A percentile compares a stretch with the other conserved stretches of the same genome.
These are phyloP conservation scores for Candida dubliniensis DNA, from an alignment of 1,139 yeast genomes.

Conservation along the genomic window DNA sequence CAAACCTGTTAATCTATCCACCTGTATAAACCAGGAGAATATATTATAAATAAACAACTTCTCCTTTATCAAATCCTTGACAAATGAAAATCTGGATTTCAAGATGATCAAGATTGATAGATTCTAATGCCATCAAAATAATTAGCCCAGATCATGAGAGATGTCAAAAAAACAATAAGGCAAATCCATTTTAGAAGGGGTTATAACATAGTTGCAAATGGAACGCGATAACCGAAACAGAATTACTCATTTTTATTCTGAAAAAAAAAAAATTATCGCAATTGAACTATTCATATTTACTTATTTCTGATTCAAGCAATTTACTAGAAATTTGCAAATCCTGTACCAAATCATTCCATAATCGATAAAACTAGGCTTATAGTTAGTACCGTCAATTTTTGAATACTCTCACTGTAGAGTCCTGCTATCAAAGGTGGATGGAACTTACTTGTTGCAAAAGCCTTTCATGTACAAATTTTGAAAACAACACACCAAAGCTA, in stretches of 20 bases:
- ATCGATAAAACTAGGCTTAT: constrained; percentile 7
- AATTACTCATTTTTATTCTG: not conserved
- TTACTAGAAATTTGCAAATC: constrained; percentile 8
- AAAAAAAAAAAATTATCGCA: not conserved
- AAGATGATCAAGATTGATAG: too few species aligned
- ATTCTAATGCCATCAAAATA: too few species aligned
- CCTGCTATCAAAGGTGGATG: not conserved
- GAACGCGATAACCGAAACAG: constrained; percentile 3
- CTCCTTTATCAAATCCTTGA: too few species aligned
- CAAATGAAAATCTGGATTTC: too few species aligned
- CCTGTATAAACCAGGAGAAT: too few species aligned
- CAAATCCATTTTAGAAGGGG: not conserved
- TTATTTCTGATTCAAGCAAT: constrained; percentile 8
- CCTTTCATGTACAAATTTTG: constrained; percentile 14
- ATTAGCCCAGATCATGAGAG: too few species aligned
- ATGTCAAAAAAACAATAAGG: not conserved
- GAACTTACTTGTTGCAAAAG: constrained; percentile 12
- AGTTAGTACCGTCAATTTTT: constrained; percentile 7
- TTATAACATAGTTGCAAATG: not conserved
- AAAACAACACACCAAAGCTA: constrained; percentile 9
- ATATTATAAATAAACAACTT: too few species aligned
- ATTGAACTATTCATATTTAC: constrained; percentile 3
- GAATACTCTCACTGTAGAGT: too few species aligned
- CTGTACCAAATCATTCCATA: constrained; percentile 11
- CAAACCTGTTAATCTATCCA: too few species aligned